Base-by-base conservation (phyloP, 805 yeast species). In the Yarrowia phangngaensis region DNA sequence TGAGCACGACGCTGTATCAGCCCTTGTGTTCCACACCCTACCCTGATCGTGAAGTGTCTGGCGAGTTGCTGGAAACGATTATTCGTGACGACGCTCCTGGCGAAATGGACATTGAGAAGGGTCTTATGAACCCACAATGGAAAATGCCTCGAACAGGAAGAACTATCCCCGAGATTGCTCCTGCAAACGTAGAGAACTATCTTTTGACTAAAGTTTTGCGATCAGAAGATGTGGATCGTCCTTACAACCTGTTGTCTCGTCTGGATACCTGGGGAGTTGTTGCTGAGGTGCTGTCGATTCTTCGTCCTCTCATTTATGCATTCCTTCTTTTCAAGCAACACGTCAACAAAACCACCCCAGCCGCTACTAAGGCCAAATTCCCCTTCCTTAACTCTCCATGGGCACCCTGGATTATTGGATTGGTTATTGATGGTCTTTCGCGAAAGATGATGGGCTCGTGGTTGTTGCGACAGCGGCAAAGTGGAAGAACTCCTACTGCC, bases 351-450 rank as follows among this genome's bases (percentile, higher is more conserved):
- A 26, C 49, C 17, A 45, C 20, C 4, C 47, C 47, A 1, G 2
- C 2, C 16, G 7, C 49, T 27, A 32, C 31, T 23, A 49, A 40
- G 36, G 12, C 52, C 46, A 11, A 19, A 16, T 51, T 45, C 32
- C 22, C 40, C 27, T 51, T 24, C 48, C 48, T 55, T n/a, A 27
- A 43, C 27, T 33, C 46, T 8, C 54, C 56, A 11, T 69, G 72
- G 72, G 58, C 62, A 11, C 73, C 73, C 2, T 69, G 73, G 73
- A 30, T 64, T 3, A 50, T 59, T 12, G 73, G 73, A 4, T 20
- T 64, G 8, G 55, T 57, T 3, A 40, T 66, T 5, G 72, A 69
- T 50, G 55, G 58, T n/a, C 15, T 56, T 24, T 55, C 68, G 14
- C 56, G 64, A 8, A 56, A 55, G 31, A 51, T 66, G 17, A 47